Base-by-base conservation (phyloP, 1,139 yeast genomes). In the Geotrichum aggregatum region DNA sequence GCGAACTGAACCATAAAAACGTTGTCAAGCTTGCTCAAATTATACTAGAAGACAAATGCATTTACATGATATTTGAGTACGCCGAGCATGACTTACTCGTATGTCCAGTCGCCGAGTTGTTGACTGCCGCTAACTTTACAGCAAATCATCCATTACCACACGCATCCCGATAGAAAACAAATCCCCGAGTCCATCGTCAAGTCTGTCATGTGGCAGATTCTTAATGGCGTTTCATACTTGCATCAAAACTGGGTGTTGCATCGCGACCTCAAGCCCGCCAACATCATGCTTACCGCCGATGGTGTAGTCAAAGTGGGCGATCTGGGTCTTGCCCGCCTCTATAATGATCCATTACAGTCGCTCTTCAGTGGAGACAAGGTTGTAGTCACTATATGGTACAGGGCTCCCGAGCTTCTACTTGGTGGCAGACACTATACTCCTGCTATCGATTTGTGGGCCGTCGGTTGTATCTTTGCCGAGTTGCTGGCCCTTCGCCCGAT, bases 181-280 rank as follows among this genome's bases (percentile, higher is more conserved):
- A 87, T 91, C 5, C 94, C 95, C 0, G 84, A 84, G 57, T 71
- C 77, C 43, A 86, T 89, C 42, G 74, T 89, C 26, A 87, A 89
- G 64, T 86, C 95, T 3, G 82, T 89, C 34, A 78, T 88, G 66
- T 89, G 95, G 89, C 99, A 92, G 68, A 83, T 94, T 3, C 69
- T 92, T 33, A 87, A 88, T 61, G 99, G 98, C 1, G 94, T 92
- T 1, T 81, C 91, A 0, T 92, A 84, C 65, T 70, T 92, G 50
- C 99, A 92, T 70, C 92, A 88, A 67, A 91, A 92, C 68, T 92
- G 98, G 98, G 83, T 94, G 1, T 74, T 94, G 50, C 99, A 92
- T 68, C 76, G 99, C 58, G 99, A 92, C 70, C 76, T 92, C 59
- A 92, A 92, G 66, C 99, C 99, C 0, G 98, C 98, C 1, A 92